Evolutionary conservation across 1,284 basidiomycete genomes (phyloP).

Genomic region (Ganoderma resinaceum): DNA sequence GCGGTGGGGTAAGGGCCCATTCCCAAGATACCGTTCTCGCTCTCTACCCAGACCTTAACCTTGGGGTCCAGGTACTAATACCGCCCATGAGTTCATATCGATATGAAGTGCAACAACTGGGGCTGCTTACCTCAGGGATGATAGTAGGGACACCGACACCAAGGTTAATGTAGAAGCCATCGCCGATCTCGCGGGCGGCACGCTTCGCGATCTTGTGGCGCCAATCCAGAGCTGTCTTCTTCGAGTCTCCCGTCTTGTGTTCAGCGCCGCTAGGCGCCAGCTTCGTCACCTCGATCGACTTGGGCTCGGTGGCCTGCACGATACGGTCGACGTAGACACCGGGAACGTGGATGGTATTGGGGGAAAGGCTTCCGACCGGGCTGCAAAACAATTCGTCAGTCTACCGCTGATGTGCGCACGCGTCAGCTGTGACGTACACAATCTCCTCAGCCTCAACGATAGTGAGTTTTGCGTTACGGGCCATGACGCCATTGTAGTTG

Average conservation of each 20-base stretch:
- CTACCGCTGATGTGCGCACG: neutral
- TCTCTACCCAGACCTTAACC: conserved; percentile 89
- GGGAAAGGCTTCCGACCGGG: conserved; percentile 81
- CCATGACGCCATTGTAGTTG: conserved; percentile 90
- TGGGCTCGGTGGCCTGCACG: conserved; percentile 77
- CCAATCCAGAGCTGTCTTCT: conserved; percentile 55
- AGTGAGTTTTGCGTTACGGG: conserved; percentile 87
- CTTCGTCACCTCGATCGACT: conserved; percentile 81
- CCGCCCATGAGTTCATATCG: conserved; percentile 38
- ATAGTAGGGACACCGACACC: conserved; percentile 92
- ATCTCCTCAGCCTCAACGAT: conserved; percentile 96
- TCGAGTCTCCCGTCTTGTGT: conserved; percentile 39
- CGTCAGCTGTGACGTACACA: conserved; percentile 50
- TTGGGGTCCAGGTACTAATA: conserved; percentile 71
- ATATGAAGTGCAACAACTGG: neutral
- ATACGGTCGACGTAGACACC: conserved; percentile 90
- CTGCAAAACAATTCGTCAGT: conserved; percentile 19
- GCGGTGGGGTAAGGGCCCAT: conserved; percentile 94
- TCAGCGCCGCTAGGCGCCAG: conserved; percentile 51
- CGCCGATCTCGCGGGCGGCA: conserved; percentile 88
- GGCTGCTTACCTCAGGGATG: conserved; percentile 57
- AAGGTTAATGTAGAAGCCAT: conserved; percentile 79
- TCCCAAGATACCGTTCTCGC: conserved; percentile 93
- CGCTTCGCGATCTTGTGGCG: conserved; percentile 83
- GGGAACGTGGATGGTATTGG: conserved; percentile 87